These are phyloP conservation scores for Eucalyptus rudis DNA, from an alignment of 345 rosid species.

Conservation along the genomic window DNA sequence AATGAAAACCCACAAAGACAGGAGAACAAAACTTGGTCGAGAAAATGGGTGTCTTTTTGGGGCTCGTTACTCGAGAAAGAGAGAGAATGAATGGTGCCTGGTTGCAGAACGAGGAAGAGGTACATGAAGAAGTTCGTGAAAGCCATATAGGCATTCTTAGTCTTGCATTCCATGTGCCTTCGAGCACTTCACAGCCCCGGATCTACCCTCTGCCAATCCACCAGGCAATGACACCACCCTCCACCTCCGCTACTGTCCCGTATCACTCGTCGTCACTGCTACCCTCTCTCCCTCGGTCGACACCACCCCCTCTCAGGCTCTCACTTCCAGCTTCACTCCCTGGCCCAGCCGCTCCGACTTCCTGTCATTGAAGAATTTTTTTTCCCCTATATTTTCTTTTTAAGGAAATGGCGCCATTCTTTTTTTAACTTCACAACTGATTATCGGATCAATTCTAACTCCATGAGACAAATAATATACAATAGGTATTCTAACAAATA, in stretches of 20 bases:
- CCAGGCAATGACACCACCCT: conserved; percentile 9
- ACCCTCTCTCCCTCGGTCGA: background rate
- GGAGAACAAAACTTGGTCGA: background rate
- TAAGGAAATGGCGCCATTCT: background rate
- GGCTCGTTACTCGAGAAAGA: background rate
- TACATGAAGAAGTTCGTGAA: background rate
- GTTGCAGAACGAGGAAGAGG: background rate
- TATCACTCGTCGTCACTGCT: background rate
- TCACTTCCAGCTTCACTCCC: background rate
- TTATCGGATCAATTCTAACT: background rate
- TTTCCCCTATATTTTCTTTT: background rate
- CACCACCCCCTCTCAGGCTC: background rate
- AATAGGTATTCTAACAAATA: too few relatives aligned
- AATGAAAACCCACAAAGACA: background rate
- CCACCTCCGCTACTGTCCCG: background rate
- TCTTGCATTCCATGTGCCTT: background rate
- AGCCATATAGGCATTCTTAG: too few relatives aligned
- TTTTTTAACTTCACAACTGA: too few relatives aligned
- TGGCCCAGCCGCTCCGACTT: background rate
- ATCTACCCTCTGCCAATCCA: conserved; percentile 59
- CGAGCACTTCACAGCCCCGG: conserved; percentile 14
- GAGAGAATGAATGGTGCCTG: background rate
- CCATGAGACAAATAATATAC: background rate
- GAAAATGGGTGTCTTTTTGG: background rate
- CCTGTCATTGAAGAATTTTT: background rate